Evolutionary conservation across 345 rosid genomes (phyloP).

Genomic region (Orychophragmus violaceus): DNA sequence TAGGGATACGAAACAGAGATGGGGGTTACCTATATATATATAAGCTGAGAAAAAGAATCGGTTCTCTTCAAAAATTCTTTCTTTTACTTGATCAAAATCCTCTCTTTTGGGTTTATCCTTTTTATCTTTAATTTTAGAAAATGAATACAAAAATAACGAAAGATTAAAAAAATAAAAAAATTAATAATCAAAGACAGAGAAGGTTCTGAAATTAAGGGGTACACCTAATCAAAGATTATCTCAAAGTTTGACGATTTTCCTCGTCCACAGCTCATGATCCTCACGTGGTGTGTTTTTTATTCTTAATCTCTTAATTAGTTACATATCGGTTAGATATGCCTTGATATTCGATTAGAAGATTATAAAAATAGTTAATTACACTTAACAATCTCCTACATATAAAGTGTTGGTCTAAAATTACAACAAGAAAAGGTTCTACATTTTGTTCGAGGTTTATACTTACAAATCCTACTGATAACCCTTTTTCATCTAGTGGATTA

Average conservation of each 20-base stretch:
- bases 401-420: neutral
- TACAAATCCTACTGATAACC: too few relatives aligned
- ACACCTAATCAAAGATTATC: slow-evolving; percentile 21
- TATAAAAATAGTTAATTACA: neutral
- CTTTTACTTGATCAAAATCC: slow-evolving; percentile 25
- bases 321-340: too few relatives aligned
- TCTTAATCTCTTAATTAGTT: neutral
- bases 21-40: neutral
- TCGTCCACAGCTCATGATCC: slow-evolving; percentile 14
- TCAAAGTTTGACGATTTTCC: slow-evolving; percentile 27
- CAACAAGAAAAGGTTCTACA: neutral
- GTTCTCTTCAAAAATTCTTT: slow-evolving; percentile 18
- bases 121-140: neutral
- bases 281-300: neutral
- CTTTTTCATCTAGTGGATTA: too few relatives aligned
- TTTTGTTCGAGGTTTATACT: too few relatives aligned
- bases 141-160: neutral
- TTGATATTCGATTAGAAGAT: neutral
- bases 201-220: slow-evolving; percentile 11
- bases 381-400: neutral
- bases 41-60: neutral
- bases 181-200: neutral
- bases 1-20: neutral
- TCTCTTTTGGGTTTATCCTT: slow-evolving; percentile 13
- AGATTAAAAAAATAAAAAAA: neutral